phyloP scores from a whole-genome alignment of 306 rosid genomes.

The Luffa aegyptiaca region DNA sequence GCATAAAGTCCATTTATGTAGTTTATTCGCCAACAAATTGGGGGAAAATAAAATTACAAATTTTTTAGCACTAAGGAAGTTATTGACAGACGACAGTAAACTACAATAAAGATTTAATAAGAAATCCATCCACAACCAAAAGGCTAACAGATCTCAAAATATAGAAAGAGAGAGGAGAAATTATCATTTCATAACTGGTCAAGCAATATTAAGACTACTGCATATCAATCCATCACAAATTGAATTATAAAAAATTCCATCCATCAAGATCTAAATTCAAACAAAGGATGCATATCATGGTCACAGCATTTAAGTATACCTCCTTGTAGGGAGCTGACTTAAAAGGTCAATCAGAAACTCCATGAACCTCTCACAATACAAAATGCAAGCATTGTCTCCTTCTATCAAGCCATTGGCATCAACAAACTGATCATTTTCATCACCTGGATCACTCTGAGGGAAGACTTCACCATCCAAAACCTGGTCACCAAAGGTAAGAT shows the following conservation, averaged over 20 bases:
- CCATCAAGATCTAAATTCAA: background rate
- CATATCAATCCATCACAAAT: background rate
- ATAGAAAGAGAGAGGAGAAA: background rate
- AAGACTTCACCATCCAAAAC: constrained; percentile 67
- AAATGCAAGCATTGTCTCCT: constrained; percentile 73
- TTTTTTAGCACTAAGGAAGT: background rate
- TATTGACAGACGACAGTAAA: background rate
- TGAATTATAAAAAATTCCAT: background rate
- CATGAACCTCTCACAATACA: constrained; percentile 96
- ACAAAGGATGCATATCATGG: background rate
- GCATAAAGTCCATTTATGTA: background rate
- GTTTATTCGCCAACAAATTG: background rate
- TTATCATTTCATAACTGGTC: background rate
- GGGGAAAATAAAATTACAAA: background rate
- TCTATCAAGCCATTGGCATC: constrained; percentile 28
- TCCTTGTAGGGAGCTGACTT: constrained; percentile 95
- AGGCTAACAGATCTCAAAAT: background rate
- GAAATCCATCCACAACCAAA: background rate
- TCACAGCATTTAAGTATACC: constrained; percentile 31
- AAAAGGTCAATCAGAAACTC: constrained; percentile 96
- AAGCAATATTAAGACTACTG: background rate
- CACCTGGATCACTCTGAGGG: constrained; percentile 22
- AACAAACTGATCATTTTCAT: constrained; percentile 29
- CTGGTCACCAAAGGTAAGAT: constrained; percentile 27
- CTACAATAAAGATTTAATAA: background rate